Base-by-base conservation (phyloP, 768 basidiomycete genomes). In the Rhizopogon vesiculosus region DNA sequence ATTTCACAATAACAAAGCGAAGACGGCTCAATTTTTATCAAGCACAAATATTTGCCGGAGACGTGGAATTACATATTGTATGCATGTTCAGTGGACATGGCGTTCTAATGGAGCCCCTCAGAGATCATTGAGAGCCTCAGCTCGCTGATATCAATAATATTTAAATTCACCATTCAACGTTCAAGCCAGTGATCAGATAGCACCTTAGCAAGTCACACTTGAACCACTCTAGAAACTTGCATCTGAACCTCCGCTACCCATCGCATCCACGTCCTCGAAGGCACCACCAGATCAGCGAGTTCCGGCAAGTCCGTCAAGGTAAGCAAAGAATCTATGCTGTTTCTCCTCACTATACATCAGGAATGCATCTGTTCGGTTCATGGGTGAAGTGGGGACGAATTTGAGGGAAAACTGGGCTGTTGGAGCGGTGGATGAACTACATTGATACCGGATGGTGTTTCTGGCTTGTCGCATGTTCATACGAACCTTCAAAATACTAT, bases 221-320 rank as follows among this genome's bases (percentile, higher is more conserved):
- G n/a, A n/a, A n/a, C n/a, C n/a, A n/a, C n/a, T n/a, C n/a, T n/a
- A n/a, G n/a, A n/a, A n/a, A n/a, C n/a, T n/a, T n/a, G n/a, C n/a
- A n/a, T n/a, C n/a, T 66, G 57, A 63, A 60, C 43, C 51, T 56
- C 68, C 66, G 66, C 56, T 16, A 44, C 56, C 25, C 60, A 29
- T 44, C 46, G 55, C 51, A 49, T 33, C 31, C 12, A 42, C 50
- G 58, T 45, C 45, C 53, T 57, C 61, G 52, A 54, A 60, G 49
- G 50, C 44, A 55, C 39, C 42, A 58, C 59, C 63, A 57, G 61
- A 60, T 46, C 58, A 61, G 57, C 62, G 64, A 65, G 59, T 45
- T 63, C 68, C 67, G 64, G 64, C 56, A 76, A 78, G 75, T 70
- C 62, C 77, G 66, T 76, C 84, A 84, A 85, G 82, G 83, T 85